Conservation (phyloP, 176 grass and related monocot species). For the Carex parvula region DNA sequence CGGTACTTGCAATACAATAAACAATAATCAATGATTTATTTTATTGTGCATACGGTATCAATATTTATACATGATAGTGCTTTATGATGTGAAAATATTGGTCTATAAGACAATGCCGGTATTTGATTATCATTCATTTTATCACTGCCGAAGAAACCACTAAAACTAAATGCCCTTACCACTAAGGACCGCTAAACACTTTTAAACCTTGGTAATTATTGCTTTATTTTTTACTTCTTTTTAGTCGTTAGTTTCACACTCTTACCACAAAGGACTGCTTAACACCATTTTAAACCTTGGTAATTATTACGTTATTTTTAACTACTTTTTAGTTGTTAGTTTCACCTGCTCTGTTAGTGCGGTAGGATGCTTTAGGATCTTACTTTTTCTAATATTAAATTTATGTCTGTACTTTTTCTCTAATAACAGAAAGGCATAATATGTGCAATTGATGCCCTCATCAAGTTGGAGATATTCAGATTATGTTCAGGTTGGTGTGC, state of each 20-base stretch:
- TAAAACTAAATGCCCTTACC: slow-evolving; percentile 10
- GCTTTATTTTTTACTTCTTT: not conserved
- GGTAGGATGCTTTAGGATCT: not conserved
- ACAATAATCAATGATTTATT: not conserved
- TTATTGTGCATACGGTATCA: not conserved
- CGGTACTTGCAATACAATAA: not conserved
- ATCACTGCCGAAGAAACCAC: not conserved
- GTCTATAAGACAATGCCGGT: not conserved
- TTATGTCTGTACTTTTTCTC: slow-evolving; percentile 14
- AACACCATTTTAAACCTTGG: not conserved
- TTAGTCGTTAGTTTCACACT: not conserved
- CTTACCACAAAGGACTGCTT: not conserved
- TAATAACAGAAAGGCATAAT: slow-evolving; percentile 38
- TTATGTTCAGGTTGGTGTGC: slow-evolving; percentile 68
- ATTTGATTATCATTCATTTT: not conserved
- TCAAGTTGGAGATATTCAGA: slow-evolving; percentile 81
- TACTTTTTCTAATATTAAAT: not conserved
- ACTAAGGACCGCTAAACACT: not conserved
- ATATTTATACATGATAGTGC: not conserved
- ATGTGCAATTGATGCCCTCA: slow-evolving; percentile 73
- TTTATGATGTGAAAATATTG: not conserved
- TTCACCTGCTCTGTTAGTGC: not conserved
- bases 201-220: slow-evolving; percentile 5
- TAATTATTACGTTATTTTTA: not conserved
- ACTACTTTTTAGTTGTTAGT: not conserved